These are phyloP conservation scores for Gyromitra esculenta DNA, from an alignment of 2,329 filamentous ascomycete genomes.

Conservation along the genomic window DNA sequence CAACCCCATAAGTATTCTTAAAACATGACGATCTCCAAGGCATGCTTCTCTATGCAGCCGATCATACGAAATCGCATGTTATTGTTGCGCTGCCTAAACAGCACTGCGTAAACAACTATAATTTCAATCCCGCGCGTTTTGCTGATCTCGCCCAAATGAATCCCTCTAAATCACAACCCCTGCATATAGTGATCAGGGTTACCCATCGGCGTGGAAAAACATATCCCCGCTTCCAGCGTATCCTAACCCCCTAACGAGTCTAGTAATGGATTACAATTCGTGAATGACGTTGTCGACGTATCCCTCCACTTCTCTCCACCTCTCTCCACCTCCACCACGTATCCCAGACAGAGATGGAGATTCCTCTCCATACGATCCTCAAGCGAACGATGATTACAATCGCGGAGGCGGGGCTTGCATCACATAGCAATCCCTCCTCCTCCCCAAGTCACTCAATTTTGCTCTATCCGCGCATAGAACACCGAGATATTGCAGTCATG, in stretches of 20 bases:
- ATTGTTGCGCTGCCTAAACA: not conserved
- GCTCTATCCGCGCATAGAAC: not conserved
- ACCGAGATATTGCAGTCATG: not conserved
- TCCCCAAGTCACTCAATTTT: no score
- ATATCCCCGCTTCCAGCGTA: constrained; percentile 18
- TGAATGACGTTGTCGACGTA: not conserved
- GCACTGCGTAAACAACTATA: not conserved
- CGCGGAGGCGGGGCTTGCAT: not conserved
- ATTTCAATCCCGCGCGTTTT: not conserved
- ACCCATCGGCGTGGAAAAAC: constrained; percentile 31
- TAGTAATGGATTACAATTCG: not conserved
- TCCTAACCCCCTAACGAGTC: constrained; percentile 3
- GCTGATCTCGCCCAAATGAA: not conserved
- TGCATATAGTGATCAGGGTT: not conserved
- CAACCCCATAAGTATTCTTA: not conserved
- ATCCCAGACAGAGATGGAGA: not conserved
- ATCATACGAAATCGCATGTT: not conserved
- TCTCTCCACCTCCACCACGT: not conserved
- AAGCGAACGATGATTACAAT: not conserved
- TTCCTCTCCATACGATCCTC: not conserved
- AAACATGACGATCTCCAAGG: not conserved
- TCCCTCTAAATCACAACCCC: not conserved
- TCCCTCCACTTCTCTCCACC: not conserved
- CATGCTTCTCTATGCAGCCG: not conserved
- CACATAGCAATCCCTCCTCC: not conserved